Base-by-base conservation (phyloP, 108 stramenopile genomes). In the Nitzschia sp. region DNA sequence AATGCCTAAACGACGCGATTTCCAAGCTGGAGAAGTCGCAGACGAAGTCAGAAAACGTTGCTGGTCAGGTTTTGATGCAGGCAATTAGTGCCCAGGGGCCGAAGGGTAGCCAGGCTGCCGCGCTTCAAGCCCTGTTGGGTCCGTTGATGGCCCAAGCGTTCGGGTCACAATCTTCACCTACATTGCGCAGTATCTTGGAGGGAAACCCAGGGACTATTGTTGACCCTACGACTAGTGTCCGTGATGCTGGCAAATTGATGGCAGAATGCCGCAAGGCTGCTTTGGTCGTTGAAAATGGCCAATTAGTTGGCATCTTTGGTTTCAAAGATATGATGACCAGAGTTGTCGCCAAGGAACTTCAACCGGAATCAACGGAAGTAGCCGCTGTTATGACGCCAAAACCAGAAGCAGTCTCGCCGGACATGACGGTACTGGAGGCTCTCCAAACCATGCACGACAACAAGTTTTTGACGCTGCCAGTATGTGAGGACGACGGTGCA, bases 311-410 rank as follows among this genome's bases (percentile, higher is more conserved):
- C 9, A 95, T 98, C 38, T 90, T 98, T 68, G 93, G 93, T 1
- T 97, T 97, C 69, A 97, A 95, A 77, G 97, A 98, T 77, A 83
- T 98, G 87, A 96, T 98, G 88, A 86, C 74, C n/a, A 77, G 96
- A 13, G 97, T 89, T 1, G 79, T 98, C 54, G 91, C 96, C 0
- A 91, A 93, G 58, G 92, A 88, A 38, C 60, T 93, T n/a, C 69
- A 82, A n/a, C 55, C 90, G n/a, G 90, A 94, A 54, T 36, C 66
- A 31, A 98, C 97, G 28, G 24, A 77, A 17, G 88, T 95, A 28
- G 74, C 79, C 0, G 77, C 72, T 42, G 93, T 97, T 6, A 98
- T 98, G 97, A 98, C 97, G 5, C 91, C 95, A 1, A 87, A 93
- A 35, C 97, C 97, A 18, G 96, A 98, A 71, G 81, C 76, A 13